Base-by-base conservation (phyloP, 176 grass and related monocot species). In the Cymbopogon citratus region DNA sequence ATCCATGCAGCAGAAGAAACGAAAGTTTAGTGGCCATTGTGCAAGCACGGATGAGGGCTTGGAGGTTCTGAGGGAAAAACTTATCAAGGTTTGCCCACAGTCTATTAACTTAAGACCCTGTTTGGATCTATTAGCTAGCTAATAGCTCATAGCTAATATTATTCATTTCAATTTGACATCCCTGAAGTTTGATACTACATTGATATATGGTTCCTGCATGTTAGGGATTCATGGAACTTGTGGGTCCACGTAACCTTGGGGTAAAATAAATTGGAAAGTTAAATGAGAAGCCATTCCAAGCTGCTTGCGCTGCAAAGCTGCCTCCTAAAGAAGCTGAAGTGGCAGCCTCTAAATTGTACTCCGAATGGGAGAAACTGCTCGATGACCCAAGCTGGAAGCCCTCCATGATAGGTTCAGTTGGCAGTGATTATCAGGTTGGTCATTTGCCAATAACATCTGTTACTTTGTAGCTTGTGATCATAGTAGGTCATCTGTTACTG, bases 251-350 rank as follows among this genome's bases (percentile, higher is more conserved):
- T 23, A 12, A 25, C 54, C 12, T 81, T 45, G 77, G 61, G 16
- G 74, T 86, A 16, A 75, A 69, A 24, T 51, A 70, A 61, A 86
- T 86, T 44, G 77, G 84, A 5, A 61, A 67, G 19, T 38, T 81
- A 31, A 64, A 81, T 26, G 33, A 31, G 1, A 80, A 75, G 29
- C 60, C 69, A 45, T 86, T 86, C 39, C 15, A 56, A 29, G 23
- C 15, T 25, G 70, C 23, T 10, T 86, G 38, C 38, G 38, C 59
- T 4, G 16, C 14, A 12, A 67, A 66, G 40, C 46, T 87, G 29
- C 36, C 46, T 28, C n/a, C 52, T 70, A 39, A 70, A 46, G 78
- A 82, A 34, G 78, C 71, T 25, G 38, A 39, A 12, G 16, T 1
- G 4, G 13, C 0, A 1, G 45, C 71, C n/a, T n/a, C 14, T 38